Conservation (phyloP, 2,329 filamentous ascomycete genomes). For the Fusarium pseudonygamai region DNA sequence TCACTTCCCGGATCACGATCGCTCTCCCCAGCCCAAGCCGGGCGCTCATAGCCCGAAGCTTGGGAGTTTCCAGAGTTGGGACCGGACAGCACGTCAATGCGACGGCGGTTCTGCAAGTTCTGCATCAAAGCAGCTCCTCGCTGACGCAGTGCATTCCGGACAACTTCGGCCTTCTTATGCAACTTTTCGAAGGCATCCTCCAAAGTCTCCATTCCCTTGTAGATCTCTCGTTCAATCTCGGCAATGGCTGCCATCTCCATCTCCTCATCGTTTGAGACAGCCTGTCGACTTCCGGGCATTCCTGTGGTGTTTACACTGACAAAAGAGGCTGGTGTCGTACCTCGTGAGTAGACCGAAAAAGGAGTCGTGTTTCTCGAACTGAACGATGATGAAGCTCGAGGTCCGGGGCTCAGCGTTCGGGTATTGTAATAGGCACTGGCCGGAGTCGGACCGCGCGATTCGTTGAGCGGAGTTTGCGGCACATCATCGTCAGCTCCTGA, state of each 20-base stretch:
- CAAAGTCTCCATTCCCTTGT: conserved; percentile 90
- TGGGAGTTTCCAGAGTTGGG: conserved; percentile 58
- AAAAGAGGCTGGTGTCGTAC: conserved; percentile 66
- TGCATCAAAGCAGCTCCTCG: conserved; percentile 80
- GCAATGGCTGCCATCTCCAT: conserved; percentile 89
- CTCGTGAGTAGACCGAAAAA: conserved; percentile 62
- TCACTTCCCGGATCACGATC: conserved; percentile 63
- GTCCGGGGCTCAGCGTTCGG: conserved; percentile 52
- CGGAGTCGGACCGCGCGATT: conserved; percentile 67
- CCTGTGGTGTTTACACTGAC: conserved; percentile 65
- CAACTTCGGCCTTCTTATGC: conserved; percentile 84
- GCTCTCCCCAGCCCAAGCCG: conserved; percentile 50
- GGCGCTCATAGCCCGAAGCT: conserved; percentile 56
- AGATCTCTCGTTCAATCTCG: conserved; percentile 93
- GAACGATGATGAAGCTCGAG: conserved; percentile 53
- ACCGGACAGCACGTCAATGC: conserved; percentile 64
- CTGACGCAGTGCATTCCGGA: conserved; percentile 81
- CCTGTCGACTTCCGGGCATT: conserved; percentile 56
- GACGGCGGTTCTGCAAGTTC: conserved; percentile 68
- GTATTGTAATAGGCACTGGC: conserved; percentile 56
- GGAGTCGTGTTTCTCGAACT: conserved; percentile 59
- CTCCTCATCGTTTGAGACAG: conserved; percentile 91
- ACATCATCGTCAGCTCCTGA: conserved; percentile 79
- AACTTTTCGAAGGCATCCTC: conserved; percentile 94
- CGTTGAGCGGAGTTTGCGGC: conserved; percentile 50